phyloP scores from a whole-genome alignment of 345 rosid species.

The Salix exigua region DNA sequence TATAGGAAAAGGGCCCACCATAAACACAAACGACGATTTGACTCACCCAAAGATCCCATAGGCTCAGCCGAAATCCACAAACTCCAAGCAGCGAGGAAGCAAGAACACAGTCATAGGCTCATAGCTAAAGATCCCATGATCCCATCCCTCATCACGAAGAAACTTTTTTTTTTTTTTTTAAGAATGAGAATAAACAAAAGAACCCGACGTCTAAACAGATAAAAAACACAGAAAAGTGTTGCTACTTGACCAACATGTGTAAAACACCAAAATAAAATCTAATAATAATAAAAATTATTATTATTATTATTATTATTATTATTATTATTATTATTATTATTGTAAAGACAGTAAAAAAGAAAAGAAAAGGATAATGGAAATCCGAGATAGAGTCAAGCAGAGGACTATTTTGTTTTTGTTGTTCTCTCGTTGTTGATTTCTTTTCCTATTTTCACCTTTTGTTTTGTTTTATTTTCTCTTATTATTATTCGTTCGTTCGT shows the following conservation, averaged over 20 bases:
- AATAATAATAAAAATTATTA: background rate
- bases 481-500: background rate
- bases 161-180: background rate
- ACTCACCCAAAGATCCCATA: constrained; percentile 22
- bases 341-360: background rate
- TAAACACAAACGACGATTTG: constrained; percentile 21
- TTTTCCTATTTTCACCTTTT: constrained; percentile 25
- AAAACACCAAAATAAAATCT: background rate
- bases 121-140: background rate
- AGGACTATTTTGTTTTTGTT: constrained; percentile 10
- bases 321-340: background rate
- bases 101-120: constrained; percentile 14
- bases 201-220: background rate
- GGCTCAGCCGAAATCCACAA: background rate
- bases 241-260: background rate
- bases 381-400: constrained; percentile 27
- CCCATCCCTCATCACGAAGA: background rate
- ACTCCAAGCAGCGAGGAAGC: background rate
- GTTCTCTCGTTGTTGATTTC: constrained; percentile 26
- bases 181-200: background rate
- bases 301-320: background rate
- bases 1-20: constrained; percentile 11
- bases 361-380: constrained; percentile 19
- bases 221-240: background rate
- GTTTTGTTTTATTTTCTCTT: constrained; percentile 16